Percentiles rank a stretch among this genome's conserved stretches.
Conservation (phyloP, 2,329 filamentous ascomycete genomes). For the Fusarium fracticaudum region DNA sequence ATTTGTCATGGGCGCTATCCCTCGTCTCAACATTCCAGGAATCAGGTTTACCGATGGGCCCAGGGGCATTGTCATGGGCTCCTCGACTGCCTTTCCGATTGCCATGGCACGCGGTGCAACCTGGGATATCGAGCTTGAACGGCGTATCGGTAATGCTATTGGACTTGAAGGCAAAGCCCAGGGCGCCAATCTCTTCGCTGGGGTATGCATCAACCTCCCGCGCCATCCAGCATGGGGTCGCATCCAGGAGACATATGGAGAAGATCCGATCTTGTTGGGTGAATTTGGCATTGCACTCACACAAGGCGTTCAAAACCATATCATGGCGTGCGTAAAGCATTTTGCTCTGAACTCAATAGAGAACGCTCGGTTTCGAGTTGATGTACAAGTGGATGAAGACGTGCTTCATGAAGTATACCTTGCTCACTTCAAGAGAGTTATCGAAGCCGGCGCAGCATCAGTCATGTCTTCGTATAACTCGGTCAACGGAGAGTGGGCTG, state of each 20-base stretch:
- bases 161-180: conserved; percentile 29
- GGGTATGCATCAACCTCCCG: conserved; percentile 37
- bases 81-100: conserved; percentile 31
- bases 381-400: conserved; percentile 24
- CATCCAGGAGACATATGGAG: conserved; percentile 38
- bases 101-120: conserved; percentile 35
- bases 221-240: conserved; percentile 39
- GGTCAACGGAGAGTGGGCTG: conserved; percentile 30
- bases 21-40: conserved; percentile 26
- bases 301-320: conserved; percentile 27
- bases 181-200: conserved; percentile 34
- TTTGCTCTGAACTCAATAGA: conserved; percentile 40
- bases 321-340: conserved; percentile 40
- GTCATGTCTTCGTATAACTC: conserved; percentile 39
- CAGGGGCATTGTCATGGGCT: conserved; percentile 20
- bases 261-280: conserved; percentile 34
- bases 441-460: conserved; percentile 22
- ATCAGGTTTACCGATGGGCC: conserved; percentile 32
- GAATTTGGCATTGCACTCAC: conserved; percentile 30
- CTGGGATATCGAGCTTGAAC: conserved; percentile 34
- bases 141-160: conserved; percentile 30
- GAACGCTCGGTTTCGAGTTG: conserved; percentile 34
- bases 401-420: conserved; percentile 37
- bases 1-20: conserved; percentile 23
- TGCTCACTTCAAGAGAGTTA: conserved; percentile 26